These are phyloP conservation scores for Leccinum griseonigrum DNA, from an alignment of 1,284 basidiomycete genomes.

Conservation along the genomic window DNA sequence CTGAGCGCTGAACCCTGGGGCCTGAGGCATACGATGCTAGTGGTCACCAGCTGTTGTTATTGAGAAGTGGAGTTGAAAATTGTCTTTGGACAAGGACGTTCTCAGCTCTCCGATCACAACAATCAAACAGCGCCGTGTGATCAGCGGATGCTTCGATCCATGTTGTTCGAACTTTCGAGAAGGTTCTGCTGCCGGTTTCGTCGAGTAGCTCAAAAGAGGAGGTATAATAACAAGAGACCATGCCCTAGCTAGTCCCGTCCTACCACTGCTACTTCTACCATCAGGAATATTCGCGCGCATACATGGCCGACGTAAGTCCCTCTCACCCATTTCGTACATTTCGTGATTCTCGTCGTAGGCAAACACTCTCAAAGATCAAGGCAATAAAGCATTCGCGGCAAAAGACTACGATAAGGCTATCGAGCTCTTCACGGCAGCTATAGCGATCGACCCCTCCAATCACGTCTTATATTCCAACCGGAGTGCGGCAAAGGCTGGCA, in stretches of 20 bases:
- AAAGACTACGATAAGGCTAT: slow-evolving; percentile 93
- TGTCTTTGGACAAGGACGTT: not conserved
- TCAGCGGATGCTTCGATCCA: not conserved
- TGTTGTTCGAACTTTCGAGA: slow-evolving; percentile 31
- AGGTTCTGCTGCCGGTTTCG: slow-evolving; percentile 20
- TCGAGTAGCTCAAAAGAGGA: slow-evolving; percentile 1
- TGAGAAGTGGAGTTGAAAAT: not conserved
- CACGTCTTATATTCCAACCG: slow-evolving; percentile 94
- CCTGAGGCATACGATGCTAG: not conserved
- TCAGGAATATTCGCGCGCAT: not conserved
- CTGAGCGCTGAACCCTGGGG: not conserved
- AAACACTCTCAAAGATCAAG: slow-evolving; percentile 81
- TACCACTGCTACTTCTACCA: not conserved
- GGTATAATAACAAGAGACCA: slow-evolving; percentile 8
- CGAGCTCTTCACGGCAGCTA: slow-evolving; percentile 83
- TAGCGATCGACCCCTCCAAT: slow-evolving; percentile 79
- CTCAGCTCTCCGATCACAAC: not conserved
- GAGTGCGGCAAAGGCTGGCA: slow-evolving; percentile 85
- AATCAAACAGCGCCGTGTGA: not conserved
- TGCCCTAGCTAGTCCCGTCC: not conserved
- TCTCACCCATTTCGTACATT: not conserved
- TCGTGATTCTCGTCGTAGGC: slow-evolving; percentile 34
- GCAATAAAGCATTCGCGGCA: slow-evolving; percentile 94
- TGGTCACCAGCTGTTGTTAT: not conserved
- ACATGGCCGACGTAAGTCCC: slow-evolving; percentile 32